Evolutionary conservation across 108 stramenopile genomes (phyloP).

Genomic region (Pseudonitzschia multistriata): DNA sequence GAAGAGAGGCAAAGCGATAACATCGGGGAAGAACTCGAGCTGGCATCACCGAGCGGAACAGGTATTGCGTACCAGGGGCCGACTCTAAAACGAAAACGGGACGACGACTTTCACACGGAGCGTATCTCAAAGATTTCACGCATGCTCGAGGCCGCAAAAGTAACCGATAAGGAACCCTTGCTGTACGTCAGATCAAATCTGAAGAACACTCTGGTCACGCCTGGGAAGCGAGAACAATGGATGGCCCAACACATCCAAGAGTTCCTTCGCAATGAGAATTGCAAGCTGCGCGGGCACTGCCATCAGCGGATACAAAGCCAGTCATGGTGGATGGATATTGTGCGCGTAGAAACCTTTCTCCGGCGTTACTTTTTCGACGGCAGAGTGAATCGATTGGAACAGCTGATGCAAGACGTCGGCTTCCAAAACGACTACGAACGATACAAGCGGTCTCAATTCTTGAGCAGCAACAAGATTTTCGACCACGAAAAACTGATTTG

Average conservation of each 20-base stretch:
- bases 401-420: not conserved
- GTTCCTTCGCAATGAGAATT: not conserved
- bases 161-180: not conserved
- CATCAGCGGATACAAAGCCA: not conserved
- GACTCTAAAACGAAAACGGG: not conserved
- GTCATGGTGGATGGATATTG: not conserved
- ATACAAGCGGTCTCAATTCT: not conserved
- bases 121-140: not conserved
- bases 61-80: not conserved
- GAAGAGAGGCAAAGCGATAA: not conserved
- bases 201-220: not conserved
- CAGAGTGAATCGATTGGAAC: not conserved
- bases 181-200: not conserved
- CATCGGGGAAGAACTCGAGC: not conserved
- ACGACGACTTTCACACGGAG: not conserved
- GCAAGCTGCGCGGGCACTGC: not conserved
- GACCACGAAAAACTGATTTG: not conserved
- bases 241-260: not conserved
- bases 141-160: not conserved
- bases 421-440: not conserved
- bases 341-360: not conserved
- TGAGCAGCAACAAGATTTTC: not conserved
- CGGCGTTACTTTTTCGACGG: constrained; percentile 1
- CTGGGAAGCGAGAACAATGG: not conserved
- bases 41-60: not conserved